Base-by-base conservation (phyloP, 2,329 filamentous ascomycete genomes). In the Pseudogymnoascus sp. region DNA sequence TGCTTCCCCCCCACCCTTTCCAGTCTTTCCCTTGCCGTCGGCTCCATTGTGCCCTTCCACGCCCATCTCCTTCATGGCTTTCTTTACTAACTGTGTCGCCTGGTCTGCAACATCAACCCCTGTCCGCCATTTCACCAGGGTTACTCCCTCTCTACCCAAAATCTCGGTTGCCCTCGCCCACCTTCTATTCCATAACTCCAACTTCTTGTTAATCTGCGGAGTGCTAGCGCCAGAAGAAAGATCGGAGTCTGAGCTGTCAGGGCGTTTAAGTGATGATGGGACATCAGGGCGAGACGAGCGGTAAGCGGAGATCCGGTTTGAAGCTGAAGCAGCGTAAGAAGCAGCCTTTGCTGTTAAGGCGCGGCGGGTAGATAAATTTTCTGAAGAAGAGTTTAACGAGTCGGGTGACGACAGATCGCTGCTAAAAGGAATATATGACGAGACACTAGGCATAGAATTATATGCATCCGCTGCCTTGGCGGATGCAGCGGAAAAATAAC, bases 151-250 rank as follows among this genome's bases (percentile, higher is more conserved):
- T 4, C 76, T 74, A n/a, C 82, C 81, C 8, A 92, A 76, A 37
- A 75, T 72, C 28, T 83, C 75, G 63, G 87, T 83, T 3, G 89
- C 88, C 45, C 82, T 75, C 39, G 79, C 79, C 74, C 89, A 82
- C 38, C 89, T 75, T 60, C 84, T 79, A 63, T 79, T 77, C 89
- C 89, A 94, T 55, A 90, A 68, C 62, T 86, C 85, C 60, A 90
- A 76, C 64, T 89, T 86, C 74, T 87, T 90, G 71, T 83, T 89
- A 55, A 65, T 65, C 38, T 67, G 65, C 23, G 61, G 65, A 19
- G 57, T 61, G 19, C 57, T 48, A 2, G 62, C 28, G 13, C 57
- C 57, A 33, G 34, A 21, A 19, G 28, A 12, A 21, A 19, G 19
- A 3, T 39, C 38, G 12, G 57, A 41, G 48, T 60, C 64, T n/a